Percentiles rank a stretch among this genome's conserved stretches.
These are phyloP conservation scores for Apiotrichum gamsii DNA, from an alignment of 1,284 basidiomycete genomes.

Conservation along the genomic window DNA sequence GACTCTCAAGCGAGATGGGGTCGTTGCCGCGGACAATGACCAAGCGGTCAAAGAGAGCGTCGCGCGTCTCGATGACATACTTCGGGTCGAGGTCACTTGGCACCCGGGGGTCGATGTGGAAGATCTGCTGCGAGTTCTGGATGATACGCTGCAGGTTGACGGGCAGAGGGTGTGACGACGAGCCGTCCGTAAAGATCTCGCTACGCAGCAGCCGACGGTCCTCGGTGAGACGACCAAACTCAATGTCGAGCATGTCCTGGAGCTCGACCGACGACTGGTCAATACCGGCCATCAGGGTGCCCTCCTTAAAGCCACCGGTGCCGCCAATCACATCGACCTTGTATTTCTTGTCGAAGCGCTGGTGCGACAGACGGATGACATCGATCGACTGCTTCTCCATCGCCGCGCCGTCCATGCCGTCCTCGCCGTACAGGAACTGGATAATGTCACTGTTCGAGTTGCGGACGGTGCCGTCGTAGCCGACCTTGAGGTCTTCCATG, in stretches of 20 bases:
- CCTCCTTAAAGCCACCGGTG: constrained; percentile 66
- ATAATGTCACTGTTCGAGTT: constrained; percentile 94
- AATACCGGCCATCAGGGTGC: constrained; percentile 86
- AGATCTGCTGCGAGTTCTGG: constrained; percentile 93
- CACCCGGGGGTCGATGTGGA: constrained; percentile 91
- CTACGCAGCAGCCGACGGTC: constrained; percentile 71
- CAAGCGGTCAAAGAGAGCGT: constrained; percentile 63
- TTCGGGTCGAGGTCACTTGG: constrained; percentile 85
- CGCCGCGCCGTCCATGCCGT: constrained; percentile 96
- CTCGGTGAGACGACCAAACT: constrained; percentile 67
- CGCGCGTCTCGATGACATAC: constrained; percentile 76
- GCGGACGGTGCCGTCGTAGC: constrained; percentile 95
- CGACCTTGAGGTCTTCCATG: constrained; percentile 93
- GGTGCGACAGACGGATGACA: constrained; percentile 75
- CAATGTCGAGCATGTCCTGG: constrained; percentile 84
- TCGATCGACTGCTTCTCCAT: constrained; percentile 94
- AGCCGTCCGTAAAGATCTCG: constrained; percentile 77
- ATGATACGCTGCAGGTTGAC: constrained; percentile 93
- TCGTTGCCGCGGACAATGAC: constrained; percentile 84
- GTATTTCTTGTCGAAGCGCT: constrained; percentile 82
- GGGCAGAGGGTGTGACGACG: constrained; percentile 69
- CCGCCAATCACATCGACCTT: constrained; percentile 78
- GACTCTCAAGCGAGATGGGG: constrained; percentile 64
- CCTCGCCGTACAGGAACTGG: constrained; percentile 96
- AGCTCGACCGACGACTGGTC: constrained; percentile 82